A percentile compares a stretch with the other conserved stretches of the same genome.
phyloP scores from a whole-genome alignment of 2,329 filamentous ascomycete species.

The Graphiopsis chlorocephala region DNA sequence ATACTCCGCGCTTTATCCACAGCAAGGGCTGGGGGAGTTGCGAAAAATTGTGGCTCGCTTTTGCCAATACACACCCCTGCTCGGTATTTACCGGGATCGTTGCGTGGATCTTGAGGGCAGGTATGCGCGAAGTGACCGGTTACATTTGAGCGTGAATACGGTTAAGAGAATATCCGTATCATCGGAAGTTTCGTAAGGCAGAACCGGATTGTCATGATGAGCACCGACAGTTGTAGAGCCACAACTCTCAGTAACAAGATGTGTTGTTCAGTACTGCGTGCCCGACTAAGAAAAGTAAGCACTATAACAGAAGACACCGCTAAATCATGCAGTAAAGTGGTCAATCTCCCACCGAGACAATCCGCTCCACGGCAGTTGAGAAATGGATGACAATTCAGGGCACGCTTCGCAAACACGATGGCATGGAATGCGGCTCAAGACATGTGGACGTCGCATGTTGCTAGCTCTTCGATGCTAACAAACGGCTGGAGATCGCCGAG shows the following conservation, averaged over 20 bases:
- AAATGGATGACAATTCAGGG: background rate
- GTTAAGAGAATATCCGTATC: background rate
- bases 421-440: background rate
- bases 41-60: background rate
- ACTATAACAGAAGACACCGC: background rate
- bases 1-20: conserved; percentile 1
- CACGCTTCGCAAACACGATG: background rate
- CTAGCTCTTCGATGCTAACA: background rate
- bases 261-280: background rate
- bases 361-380: background rate
- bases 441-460: background rate
- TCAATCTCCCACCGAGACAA: background rate
- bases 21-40: background rate
- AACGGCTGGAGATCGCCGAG: conserved; percentile 8
- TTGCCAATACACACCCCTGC: background rate
- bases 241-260: background rate
- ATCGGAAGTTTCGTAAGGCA: background rate
- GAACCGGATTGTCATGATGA: background rate
- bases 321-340: background rate
- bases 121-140: background rate
- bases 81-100: background rate
- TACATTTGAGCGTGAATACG: background rate
- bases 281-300: background rate
- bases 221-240: background rate
- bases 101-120: background rate